phyloP scores from a whole-genome alignment of 305 asterid species.

The Fraxinus xanthoxyloides region DNA sequence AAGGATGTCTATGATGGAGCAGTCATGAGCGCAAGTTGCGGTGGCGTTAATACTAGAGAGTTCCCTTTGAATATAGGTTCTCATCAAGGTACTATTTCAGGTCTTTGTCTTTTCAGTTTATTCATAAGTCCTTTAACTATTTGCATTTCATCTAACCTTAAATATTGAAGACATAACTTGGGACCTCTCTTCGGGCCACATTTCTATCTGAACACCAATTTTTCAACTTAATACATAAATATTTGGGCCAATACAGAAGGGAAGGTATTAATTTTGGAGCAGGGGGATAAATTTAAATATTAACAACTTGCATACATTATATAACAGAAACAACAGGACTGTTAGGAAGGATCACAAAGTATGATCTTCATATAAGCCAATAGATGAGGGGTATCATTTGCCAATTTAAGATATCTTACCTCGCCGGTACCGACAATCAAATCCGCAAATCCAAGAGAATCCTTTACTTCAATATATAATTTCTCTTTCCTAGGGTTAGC shows the following conservation, averaged over 20 bases:
- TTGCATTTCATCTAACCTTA: background rate
- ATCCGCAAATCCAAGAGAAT: conserved; percentile 83
- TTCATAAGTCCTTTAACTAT: background rate
- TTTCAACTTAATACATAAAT: background rate
- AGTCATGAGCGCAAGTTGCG: background rate
- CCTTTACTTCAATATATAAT: conserved; percentile 74
- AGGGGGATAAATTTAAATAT: background rate
- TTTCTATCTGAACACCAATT: background rate
- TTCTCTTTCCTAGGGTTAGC: conserved; percentile 76
- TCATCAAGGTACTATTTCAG: background rate
- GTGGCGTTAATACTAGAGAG: background rate
- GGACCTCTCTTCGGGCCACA: background rate
- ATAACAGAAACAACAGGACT: background rate
- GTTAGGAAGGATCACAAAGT: conserved; percentile 9
- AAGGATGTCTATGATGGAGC: background rate
- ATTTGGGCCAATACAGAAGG: background rate
- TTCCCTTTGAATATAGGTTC: background rate
- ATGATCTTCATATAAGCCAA: background rate
- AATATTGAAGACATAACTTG: background rate
- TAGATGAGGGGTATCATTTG: background rate
- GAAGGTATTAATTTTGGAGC: background rate
- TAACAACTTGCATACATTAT: background rate
- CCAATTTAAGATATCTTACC: conserved; percentile 46
- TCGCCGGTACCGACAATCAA: conserved; percentile 76
- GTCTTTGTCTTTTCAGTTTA: background rate